Conservation (phyloP, 208 protist species). For the Crithidia expoeki region DNA sequence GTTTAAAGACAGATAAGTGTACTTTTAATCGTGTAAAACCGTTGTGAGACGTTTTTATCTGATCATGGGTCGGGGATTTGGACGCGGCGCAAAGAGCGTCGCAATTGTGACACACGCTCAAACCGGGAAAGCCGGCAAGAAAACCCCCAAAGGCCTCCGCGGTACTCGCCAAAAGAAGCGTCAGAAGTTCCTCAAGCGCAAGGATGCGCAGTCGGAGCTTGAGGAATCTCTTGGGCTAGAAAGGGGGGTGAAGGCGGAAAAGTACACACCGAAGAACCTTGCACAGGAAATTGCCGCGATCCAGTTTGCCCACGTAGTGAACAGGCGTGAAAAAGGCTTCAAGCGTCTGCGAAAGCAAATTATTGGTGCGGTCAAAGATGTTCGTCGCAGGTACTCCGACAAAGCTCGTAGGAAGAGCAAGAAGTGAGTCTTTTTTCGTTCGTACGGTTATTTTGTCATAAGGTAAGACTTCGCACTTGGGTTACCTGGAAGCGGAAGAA, state of each 20-base stretch:
- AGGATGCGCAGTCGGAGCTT: slow-evolving; percentile 56
- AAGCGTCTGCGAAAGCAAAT: slow-evolving; percentile 79
- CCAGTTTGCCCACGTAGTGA: slow-evolving; percentile 74
- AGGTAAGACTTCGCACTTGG: too few relatives aligned
- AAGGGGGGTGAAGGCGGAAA: slow-evolving; percentile 24
- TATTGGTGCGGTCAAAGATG: slow-evolving; percentile 66
- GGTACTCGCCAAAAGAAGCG: slow-evolving; percentile 73
- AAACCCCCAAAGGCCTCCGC: slow-evolving; percentile 78
- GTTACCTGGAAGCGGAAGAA: too few relatives aligned
- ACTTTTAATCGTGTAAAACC: too few relatives aligned
- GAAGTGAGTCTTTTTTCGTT: slow-evolving; percentile 1
- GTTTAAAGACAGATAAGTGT: too few relatives aligned
- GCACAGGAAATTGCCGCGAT: slow-evolving; percentile 80
- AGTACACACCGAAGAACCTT: slow-evolving; percentile 54
- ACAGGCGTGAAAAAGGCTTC: slow-evolving; percentile 78
- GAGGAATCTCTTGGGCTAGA: slow-evolving; percentile 73
- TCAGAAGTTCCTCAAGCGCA: slow-evolving; percentile 43
- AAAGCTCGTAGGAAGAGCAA: slow-evolving; percentile 42
- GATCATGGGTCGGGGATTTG: slow-evolving; percentile 85
- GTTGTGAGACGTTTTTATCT: too few relatives aligned
- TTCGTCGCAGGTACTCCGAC: slow-evolving; percentile 54
- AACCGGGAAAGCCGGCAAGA: slow-evolving; percentile 59
- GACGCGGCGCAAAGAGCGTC: slow-evolving; percentile 84
- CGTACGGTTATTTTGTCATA: too few relatives aligned
- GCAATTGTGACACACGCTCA: slow-evolving; percentile 87